Conservation (phyloP, 129 eudicot genomes). For the Centrapalus pauciflorus region DNA sequence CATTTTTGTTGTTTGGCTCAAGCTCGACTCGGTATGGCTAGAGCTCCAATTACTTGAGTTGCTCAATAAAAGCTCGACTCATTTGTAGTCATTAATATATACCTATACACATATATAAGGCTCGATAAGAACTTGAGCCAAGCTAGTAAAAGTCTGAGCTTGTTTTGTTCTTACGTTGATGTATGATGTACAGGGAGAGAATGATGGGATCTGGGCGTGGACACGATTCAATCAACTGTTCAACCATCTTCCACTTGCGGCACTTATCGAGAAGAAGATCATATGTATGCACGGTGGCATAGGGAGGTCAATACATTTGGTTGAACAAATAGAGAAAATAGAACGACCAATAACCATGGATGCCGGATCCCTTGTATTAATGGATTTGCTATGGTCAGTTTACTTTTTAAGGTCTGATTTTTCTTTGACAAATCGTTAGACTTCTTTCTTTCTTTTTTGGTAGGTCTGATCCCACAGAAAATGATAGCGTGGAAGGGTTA, state of each 20-base stretch:
- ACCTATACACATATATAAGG: no score
- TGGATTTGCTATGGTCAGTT: slow-evolving; percentile 86
- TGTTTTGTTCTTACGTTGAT: not conserved
- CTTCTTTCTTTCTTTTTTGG: not conserved
- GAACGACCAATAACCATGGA: slow-evolving; percentile 99
- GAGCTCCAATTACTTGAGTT: no score
- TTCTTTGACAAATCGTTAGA: not conserved
- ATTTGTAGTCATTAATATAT: no score
- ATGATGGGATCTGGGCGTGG: slow-evolving; percentile 99
- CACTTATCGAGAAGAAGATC: slow-evolving; percentile 86
- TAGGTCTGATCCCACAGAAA: slow-evolving; percentile 99
- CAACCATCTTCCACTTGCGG: slow-evolving; percentile 94
- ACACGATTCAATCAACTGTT: slow-evolving; percentile 91
- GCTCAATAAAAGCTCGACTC: no score
- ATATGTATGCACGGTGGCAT: slow-evolving; percentile 99
- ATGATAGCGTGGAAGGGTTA: slow-evolving; percentile 93
- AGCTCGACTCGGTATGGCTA: not conserved
- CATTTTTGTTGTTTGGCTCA: not conserved
- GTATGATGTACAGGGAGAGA: slow-evolving; percentile 66
- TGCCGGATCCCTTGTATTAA: slow-evolving; percentile 92
- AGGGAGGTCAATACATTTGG: slow-evolving; percentile 93
- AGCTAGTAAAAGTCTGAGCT: no score
- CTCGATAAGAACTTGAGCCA: no score
- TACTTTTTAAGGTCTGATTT: not conserved
- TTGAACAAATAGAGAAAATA: slow-evolving; percentile 94